Percentiles rank a stretch among this genome's conserved stretches.
Conservation (phyloP, 2,329 filamentous ascomycete species). For the Bertia moriformis region DNA sequence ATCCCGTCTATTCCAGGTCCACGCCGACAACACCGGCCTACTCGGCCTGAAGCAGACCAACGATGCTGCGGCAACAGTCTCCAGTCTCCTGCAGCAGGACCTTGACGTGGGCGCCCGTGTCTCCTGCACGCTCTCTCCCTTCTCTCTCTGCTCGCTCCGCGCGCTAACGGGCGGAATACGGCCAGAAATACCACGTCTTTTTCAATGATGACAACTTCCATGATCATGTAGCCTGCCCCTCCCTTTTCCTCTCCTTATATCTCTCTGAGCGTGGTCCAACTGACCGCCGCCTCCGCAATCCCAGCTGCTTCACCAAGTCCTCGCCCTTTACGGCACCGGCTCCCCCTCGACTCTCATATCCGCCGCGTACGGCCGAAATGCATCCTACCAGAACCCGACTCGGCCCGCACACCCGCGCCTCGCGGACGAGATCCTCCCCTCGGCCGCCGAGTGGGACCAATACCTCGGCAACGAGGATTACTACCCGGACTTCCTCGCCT, state of each 20-base stretch:
- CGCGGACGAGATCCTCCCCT: slow-evolving; percentile 34
- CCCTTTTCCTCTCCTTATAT: too few relatives aligned
- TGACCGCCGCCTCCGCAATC: too few relatives aligned
- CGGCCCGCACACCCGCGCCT: slow-evolving; percentile 29
- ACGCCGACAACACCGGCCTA: slow-evolving; percentile 32
- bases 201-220: slow-evolving; percentile 68
- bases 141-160: slow-evolving; percentile 2
- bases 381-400: slow-evolving; percentile 46
- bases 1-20: slow-evolving; percentile 29
- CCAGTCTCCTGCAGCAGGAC: slow-evolving; percentile 62
- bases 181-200: slow-evolving; percentile 49
- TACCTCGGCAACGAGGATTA: slow-evolving; percentile 48
- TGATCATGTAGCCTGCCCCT: slow-evolving; percentile 69
- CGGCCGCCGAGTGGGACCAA: slow-evolving; percentile 32
- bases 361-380: slow-evolving; percentile 49
- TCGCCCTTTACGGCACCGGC: slow-evolving; percentile 64
- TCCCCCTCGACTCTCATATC: slow-evolving; percentile 46
- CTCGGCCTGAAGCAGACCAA: slow-evolving; percentile 29
- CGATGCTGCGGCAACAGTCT: slow-evolving; percentile 46
- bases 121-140: too few relatives aligned
- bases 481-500: slow-evolving; percentile 63
- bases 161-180: slow-evolving; percentile 1
- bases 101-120: slow-evolving; percentile 31
- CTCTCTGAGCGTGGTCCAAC: too few relatives aligned
- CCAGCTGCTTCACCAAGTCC: slow-evolving; percentile 68